These are phyloP conservation scores for Trametes sanguinea DNA, from an alignment of 768 basidiomycete genomes.

Conservation along the genomic window DNA sequence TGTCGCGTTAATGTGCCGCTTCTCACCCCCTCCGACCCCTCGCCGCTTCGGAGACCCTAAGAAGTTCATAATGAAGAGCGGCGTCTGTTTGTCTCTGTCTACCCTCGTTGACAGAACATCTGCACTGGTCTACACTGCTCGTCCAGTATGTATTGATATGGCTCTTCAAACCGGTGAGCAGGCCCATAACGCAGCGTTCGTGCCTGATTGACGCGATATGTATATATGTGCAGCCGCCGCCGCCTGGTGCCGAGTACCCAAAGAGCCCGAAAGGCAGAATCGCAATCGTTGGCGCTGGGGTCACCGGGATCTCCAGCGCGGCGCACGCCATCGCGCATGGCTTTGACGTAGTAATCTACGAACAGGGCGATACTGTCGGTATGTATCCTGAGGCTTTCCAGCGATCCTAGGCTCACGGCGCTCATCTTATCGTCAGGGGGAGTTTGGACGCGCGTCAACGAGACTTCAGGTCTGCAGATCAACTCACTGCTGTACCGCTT, in stretches of 20 bases:
- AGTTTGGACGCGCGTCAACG: constrained; percentile 53
- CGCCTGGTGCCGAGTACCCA: neutral
- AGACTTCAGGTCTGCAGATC: constrained; percentile 50
- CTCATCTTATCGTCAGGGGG: constrained; percentile 36
- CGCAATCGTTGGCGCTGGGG: constrained; percentile 51
- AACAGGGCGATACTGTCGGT: constrained; percentile 33
- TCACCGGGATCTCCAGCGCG: constrained; percentile 53
- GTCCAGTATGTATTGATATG: too few relatives aligned
- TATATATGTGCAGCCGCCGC: too few relatives aligned
- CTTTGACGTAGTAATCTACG: constrained; percentile 55
- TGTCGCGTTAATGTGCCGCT: too few relatives aligned
- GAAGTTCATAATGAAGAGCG: too few relatives aligned
- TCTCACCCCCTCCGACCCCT: too few relatives aligned
- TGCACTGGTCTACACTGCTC: too few relatives aligned
- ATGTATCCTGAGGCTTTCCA: neutral
- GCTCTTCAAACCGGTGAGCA: too few relatives aligned
- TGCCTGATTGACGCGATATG: too few relatives aligned
- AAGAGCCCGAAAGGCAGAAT: constrained; percentile 38
- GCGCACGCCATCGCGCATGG: constrained; percentile 53
- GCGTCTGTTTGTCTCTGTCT: too few relatives aligned
- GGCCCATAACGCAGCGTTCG: too few relatives aligned
- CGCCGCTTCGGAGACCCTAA: too few relatives aligned
- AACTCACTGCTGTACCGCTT: constrained; percentile 55
- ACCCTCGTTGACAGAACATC: too few relatives aligned
- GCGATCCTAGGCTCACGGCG: neutral